phyloP scores from a whole-genome alignment of 2,329 filamentous ascomycete genomes.

The Trichoderma afroharzianum region DNA sequence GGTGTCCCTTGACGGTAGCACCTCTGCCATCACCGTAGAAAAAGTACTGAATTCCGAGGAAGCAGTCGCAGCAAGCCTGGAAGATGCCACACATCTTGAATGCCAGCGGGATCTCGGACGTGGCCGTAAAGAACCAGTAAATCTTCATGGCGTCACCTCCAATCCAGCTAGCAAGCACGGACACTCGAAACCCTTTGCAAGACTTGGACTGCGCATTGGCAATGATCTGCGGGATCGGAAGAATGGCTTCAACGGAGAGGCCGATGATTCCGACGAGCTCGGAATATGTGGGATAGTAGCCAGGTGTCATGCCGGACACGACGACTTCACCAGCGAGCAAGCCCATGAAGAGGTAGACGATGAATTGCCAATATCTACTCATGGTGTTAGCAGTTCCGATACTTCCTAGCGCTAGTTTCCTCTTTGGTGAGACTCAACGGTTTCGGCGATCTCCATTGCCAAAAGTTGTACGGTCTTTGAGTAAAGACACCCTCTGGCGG shows the following conservation, averaged over 20 bases:
- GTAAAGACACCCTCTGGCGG: constrained; percentile 37
- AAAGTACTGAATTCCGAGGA: constrained; percentile 71
- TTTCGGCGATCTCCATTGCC: constrained; percentile 73
- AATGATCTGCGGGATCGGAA: constrained; percentile 75
- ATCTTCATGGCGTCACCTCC: constrained; percentile 82
- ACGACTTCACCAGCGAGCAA: constrained; percentile 65
- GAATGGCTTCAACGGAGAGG: constrained; percentile 73
- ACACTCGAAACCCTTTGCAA: constrained; percentile 73
- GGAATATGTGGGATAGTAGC: constrained; percentile 66
- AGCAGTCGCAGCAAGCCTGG: constrained; percentile 71
- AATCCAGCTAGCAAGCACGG: constrained; percentile 74
- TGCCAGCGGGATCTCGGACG: constrained; percentile 65
- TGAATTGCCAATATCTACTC: constrained; percentile 70
- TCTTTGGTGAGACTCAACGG: constrained; percentile 46
- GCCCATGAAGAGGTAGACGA: constrained; percentile 61
- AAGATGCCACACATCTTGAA: constrained; percentile 83
- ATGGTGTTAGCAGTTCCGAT: neutral
- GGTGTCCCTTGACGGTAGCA: constrained; percentile 35
- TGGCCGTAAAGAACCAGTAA: constrained; percentile 76
- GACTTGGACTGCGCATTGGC: constrained; percentile 65
- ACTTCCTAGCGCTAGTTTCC: neutral
- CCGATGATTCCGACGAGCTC: constrained; percentile 69
- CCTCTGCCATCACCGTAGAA: constrained; percentile 57
- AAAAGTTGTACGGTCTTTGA: constrained; percentile 72
- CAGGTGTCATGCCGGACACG: constrained; percentile 51